Evolutionary conservation across 1,139 yeast species (phyloP), one percentile per base, ranked within the genome.

Genomic region (Nakaseomyces glabratus): DNA sequence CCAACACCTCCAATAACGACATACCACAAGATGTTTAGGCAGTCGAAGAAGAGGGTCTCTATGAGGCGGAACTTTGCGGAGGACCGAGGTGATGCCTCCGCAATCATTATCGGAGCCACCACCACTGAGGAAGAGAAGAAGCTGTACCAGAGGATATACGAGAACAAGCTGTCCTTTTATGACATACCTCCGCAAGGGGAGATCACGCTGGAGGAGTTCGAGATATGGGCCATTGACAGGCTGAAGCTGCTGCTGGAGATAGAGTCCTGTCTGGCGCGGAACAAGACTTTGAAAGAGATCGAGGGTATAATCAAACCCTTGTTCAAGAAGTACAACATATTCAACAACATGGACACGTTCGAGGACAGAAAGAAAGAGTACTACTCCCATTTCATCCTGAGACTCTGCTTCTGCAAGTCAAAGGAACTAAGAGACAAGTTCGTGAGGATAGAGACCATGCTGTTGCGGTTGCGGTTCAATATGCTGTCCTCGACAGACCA

Each of bases 181-280:
- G 71, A 67, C 28, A 46, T 63, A 3, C 93, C 95, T 6, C 97
- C 97, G 1, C 59, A 68, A 23, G 76, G 78, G 22, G 97, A 90
- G 58, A 76, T 90, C 51, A 85, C 96, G 0, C 57, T 90, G 24
- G 96, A 88, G 45, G 82, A 90, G 53, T 93, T 90, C 57, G 98
- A 90, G 59, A 68, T 69, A 12, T 90, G 96, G 96, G 97, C 97
- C 6, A 81, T 90, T 34, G 97, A 90, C 52, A 66, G 99, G 42
- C 68, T 90, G 44, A 76, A 79, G 51, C 74, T 90, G 7, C 67
- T 93, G 40, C 72, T 85, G 39, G 95, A 86, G 55, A 78, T 90
- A 34, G 96, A 88, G 51, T 72, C 86, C 6, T 74, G 81, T 46
- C 57, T 69, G 33, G 75, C 81, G 22, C 68, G 93, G 43, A 76